These are phyloP conservation scores for Trametes coccinea DNA, from an alignment of 768 basidiomycete species.

Conservation along the genomic window DNA sequence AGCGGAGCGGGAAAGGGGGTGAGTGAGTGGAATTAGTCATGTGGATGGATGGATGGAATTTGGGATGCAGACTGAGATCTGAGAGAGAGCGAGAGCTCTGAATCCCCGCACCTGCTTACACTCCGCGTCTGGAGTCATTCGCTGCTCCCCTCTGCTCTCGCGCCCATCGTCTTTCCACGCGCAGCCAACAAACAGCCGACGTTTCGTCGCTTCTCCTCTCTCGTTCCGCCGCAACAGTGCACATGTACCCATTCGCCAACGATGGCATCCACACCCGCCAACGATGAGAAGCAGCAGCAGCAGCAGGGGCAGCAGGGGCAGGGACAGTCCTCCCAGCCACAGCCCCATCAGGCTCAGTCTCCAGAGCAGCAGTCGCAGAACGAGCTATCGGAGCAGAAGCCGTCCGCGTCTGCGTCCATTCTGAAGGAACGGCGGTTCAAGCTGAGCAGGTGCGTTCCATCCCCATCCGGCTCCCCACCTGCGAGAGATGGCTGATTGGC, in stretches of 20 bases:
- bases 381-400: slow-evolving; percentile 11
- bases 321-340: background rate
- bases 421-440: slow-evolving; percentile 86
- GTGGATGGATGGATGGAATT: slow-evolving; percentile 5
- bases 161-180: background rate
- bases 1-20: background rate
- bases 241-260: background rate
- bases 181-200: background rate
- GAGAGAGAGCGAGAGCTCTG: background rate
- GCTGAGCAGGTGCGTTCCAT: slow-evolving; percentile 66
- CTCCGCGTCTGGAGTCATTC: background rate
- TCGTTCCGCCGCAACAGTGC: background rate
- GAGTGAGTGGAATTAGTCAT: slow-evolving; percentile 8
- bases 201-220: background rate
- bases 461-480: background rate
- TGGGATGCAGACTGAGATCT: background rate
- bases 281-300: slow-evolving; percentile 12
- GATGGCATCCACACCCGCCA: slow-evolving; percentile 1
- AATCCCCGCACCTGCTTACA: background rate
- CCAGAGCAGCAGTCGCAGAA: background rate
- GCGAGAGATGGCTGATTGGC: background rate
- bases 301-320: slow-evolving; percentile 1
- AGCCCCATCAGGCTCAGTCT: background rate
- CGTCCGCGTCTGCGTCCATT: slow-evolving; percentile 28
- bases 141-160: background rate